Conservation (phyloP, 441 rosid species). For the Macaranga tanarius region DNA sequence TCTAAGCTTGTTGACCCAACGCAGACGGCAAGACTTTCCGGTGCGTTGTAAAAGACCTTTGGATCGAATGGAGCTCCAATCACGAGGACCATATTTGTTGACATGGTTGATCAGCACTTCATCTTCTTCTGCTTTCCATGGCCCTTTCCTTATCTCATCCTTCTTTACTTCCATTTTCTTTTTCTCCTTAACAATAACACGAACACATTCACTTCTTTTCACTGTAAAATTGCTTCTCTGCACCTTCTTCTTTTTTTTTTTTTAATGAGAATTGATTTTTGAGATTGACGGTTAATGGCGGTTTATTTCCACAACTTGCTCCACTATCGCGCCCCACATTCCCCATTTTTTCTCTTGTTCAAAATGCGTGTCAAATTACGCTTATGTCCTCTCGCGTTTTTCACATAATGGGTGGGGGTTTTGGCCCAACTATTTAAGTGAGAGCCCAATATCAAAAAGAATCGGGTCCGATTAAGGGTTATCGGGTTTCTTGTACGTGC, state of each 20-base stretch:
- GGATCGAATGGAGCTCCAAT: conserved; percentile 99
- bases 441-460: neutral
- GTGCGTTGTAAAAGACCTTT: conserved; percentile 83
- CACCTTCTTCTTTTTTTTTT: neutral
- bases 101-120: conserved; percentile 72
- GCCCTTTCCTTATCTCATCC: conserved; percentile 80
- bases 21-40: conserved; percentile 95
- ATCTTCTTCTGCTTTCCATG: conserved; percentile 93
- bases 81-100: conserved; percentile 69
- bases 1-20: conserved; percentile 96
- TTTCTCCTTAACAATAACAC: neutral
- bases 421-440: neutral
- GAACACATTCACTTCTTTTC: neutral
- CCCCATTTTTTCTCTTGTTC: conserved; percentile 44
- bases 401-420: neutral
- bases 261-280: neutral
- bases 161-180: conserved; percentile 39
- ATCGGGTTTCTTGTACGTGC: conserved; percentile 17
- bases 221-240: neutral
- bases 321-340: conserved; percentile 45
- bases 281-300: conserved; percentile 51
- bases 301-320: conserved; percentile 44
- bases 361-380: neutral
- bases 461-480: neutral
- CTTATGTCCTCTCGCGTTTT: neutral